A percentile compares a stretch with the other conserved stretches of the same genome.
Conservation (phyloP, 129 eudicot species). For the carrot (Daucus carota) region DNA sequence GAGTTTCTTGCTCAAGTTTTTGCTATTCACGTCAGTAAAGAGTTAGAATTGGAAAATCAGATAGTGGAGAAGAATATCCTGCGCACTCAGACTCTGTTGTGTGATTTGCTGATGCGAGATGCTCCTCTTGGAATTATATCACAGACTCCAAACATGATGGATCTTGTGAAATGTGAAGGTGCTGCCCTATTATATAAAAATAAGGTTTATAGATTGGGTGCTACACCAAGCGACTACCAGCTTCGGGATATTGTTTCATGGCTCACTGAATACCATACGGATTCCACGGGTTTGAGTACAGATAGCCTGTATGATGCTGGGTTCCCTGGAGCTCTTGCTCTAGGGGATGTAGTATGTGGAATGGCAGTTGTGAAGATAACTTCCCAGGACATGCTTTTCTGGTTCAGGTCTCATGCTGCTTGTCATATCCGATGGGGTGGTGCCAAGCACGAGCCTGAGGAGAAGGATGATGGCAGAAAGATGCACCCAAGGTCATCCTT, state of each 20-base stretch:
- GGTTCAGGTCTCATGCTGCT: slow-evolving; percentile 72
- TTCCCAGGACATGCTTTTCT: slow-evolving; percentile 42
- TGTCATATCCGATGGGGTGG: slow-evolving; percentile 63
- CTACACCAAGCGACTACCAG: slow-evolving; percentile 55
- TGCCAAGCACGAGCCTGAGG: slow-evolving; percentile 53
- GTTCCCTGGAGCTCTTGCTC: slow-evolving; percentile 42
- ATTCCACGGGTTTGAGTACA: slow-evolving; percentile 58
- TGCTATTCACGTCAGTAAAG: slow-evolving; percentile 58
- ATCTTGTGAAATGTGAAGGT: slow-evolving; percentile 69
- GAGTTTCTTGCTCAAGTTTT: slow-evolving; percentile 63
- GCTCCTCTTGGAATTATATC: slow-evolving; percentile 51
- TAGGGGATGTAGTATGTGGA: slow-evolving; percentile 74
- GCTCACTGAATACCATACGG: slow-evolving; percentile 38
- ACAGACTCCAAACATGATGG: slow-evolving; percentile 61
- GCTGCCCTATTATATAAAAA: slow-evolving; percentile 43
- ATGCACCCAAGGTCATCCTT: slow-evolving; percentile 73
- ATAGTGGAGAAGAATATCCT: slow-evolving; percentile 43
- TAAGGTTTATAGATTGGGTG: slow-evolving; percentile 45
- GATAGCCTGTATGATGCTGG: slow-evolving; percentile 55
- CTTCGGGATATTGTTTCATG: slow-evolving; percentile 44
- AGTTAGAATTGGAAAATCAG: slow-evolving; percentile 57
- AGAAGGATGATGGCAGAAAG: slow-evolving; percentile 45
- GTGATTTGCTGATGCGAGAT: slow-evolving; percentile 68
- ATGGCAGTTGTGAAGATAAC: slow-evolving; percentile 56
- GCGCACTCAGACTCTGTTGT: slow-evolving; percentile 47